Conservation (phyloP, 2,329 filamentous ascomycete species). For the Hymenoscyphus albidus region DNA sequence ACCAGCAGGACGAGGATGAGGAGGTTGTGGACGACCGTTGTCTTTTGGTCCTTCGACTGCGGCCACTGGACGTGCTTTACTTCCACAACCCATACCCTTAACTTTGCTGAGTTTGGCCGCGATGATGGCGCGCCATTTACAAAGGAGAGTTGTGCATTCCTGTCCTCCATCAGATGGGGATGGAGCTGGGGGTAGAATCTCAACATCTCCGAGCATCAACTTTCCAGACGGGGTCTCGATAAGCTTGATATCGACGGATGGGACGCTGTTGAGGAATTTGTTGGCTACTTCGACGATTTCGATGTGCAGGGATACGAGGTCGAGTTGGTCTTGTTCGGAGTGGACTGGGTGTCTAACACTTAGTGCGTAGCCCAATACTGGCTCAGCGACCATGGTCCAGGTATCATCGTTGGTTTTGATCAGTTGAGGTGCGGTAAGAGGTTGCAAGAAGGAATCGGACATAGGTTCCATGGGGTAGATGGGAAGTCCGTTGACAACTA, state of each 20-base stretch:
- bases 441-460: conserved; percentile 38
- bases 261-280: conserved; percentile 51
- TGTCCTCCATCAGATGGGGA: conserved; percentile 34
- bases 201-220: conserved; percentile 51
- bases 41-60: conserved; percentile 23
- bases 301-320: conserved; percentile 52
- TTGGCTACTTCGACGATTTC: conserved; percentile 58
- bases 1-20: conserved; percentile 23
- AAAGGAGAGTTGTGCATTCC: conserved; percentile 46
- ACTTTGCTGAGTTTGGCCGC: conserved; percentile 42
- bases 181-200: conserved; percentile 30
- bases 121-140: conserved; percentile 52
- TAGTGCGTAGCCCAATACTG: conserved; percentile 27
- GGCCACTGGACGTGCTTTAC: conserved; percentile 27
- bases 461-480: conserved; percentile 48
- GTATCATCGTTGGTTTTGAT: conserved; percentile 35
- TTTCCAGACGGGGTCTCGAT: conserved; percentile 55
- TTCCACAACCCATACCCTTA: conserved; percentile 39
- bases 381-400: conserved; percentile 29
- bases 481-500: conserved; percentile 58
- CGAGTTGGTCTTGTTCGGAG: conserved; percentile 48
- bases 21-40: conserved; percentile 22
- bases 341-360: conserved; percentile 38
- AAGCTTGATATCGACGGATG: conserved; percentile 56
- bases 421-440: conserved; percentile 45